Evolutionary conservation across 1,139 yeast genomes (phyloP).

Genomic region (Geotrichum phurueaensis): DNA sequence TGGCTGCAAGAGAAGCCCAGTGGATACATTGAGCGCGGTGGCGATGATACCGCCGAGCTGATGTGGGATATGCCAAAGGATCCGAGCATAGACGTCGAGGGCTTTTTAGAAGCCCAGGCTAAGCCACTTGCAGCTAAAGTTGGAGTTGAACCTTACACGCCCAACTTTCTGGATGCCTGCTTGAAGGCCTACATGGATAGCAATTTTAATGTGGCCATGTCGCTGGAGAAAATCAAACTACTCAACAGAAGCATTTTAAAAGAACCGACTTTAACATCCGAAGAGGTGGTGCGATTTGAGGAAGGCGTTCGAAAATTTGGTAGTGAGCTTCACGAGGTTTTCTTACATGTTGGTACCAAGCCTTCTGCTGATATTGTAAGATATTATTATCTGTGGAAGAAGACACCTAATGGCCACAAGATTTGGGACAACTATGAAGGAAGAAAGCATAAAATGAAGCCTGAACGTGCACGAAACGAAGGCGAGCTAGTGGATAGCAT

Average conservation of each 20-base stretch:
- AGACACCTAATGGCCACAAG: slow-evolving; percentile 62
- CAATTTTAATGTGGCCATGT: slow-evolving; percentile 41
- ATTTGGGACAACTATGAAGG: slow-evolving; percentile 86
- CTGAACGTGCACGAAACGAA: slow-evolving; percentile 26
- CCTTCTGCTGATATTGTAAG: slow-evolving; percentile 73
- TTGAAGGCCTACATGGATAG: slow-evolving; percentile 49
- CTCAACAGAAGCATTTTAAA: slow-evolving; percentile 54
- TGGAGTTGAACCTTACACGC: slow-evolving; percentile 42
- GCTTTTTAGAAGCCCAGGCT: slow-evolving; percentile 49
- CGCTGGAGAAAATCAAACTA: background rate
- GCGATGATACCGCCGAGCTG: slow-evolving; percentile 60
- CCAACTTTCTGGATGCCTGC: slow-evolving; percentile 76
- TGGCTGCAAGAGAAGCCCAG: slow-evolving; percentile 77
- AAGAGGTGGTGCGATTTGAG: slow-evolving; percentile 66
- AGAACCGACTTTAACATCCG: slow-evolving; percentile 68
- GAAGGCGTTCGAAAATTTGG: slow-evolving; percentile 70
- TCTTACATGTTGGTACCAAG: slow-evolving; percentile 61
- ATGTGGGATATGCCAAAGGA: slow-evolving; percentile 53
- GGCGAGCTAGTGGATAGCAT: slow-evolving; percentile 41
- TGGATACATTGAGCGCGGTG: slow-evolving; percentile 85
- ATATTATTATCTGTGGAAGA: slow-evolving; percentile 87
- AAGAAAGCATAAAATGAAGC: slow-evolving; percentile 49
- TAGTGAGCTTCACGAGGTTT: slow-evolving; percentile 72
- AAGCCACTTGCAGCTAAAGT: slow-evolving; percentile 51
- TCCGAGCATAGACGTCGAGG: slow-evolving; percentile 2